Evolutionary conservation across 176 grass and related monocot species (phyloP).

Genomic region (Otatea glauca): DNA sequence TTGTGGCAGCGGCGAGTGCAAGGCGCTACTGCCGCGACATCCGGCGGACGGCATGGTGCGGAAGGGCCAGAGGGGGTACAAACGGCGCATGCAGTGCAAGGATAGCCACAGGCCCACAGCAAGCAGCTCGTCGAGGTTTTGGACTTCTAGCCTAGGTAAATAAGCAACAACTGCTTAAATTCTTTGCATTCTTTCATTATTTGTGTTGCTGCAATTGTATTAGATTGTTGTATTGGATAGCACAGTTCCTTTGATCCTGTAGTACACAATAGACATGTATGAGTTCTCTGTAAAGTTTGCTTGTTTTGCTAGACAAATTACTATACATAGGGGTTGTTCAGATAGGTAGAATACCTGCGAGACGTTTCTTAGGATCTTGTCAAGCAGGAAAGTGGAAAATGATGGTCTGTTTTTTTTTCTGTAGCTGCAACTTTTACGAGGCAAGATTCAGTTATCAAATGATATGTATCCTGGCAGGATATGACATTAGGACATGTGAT

Average conservation of each 20-base stretch:
- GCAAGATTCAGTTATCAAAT: neutral
- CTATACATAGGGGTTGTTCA: neutral
- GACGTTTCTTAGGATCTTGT: neutral
- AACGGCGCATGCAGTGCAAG: constrained; percentile 63
- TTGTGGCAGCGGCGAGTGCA: too few species aligned
- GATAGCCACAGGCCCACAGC: constrained; percentile 61
- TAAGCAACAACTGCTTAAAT: neutral
- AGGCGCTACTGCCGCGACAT: too few species aligned
- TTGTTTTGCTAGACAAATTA: constrained; percentile 12
- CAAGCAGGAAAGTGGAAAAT: constrained; percentile 19
- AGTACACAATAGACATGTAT: neutral
- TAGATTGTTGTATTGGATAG: neutral
- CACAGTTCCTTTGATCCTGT: neutral
- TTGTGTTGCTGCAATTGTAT: neutral
- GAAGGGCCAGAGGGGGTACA: constrained; percentile 36
- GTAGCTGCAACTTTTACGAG: neutral
- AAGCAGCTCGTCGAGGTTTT: constrained; percentile 60
- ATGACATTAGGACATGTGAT: constrained; percentile 21
- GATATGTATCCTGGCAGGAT: neutral
- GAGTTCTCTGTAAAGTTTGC: neutral
- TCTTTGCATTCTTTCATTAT: neutral
- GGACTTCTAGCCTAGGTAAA: constrained; percentile 63
- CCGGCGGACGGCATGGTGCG: constrained; percentile 33
- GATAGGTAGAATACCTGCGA: neutral
- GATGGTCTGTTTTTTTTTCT: neutral